phyloP scores from a whole-genome alignment of 2,329 filamentous ascomycete genomes.

The Diaporthe sp. region DNA sequence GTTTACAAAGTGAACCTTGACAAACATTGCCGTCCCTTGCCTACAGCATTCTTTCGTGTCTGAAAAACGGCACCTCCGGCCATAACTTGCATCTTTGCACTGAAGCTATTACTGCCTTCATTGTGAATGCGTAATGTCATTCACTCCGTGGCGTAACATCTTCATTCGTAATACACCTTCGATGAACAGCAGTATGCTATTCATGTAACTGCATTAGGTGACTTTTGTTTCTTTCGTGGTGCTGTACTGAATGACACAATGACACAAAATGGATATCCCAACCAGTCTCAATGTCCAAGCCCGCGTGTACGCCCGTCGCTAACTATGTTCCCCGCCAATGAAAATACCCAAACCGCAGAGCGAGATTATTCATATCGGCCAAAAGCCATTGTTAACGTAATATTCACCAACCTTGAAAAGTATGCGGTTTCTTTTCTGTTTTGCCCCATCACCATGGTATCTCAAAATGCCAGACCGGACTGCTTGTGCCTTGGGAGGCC shows the following conservation, averaged over 20 bases:
- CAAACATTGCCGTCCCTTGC: too few relatives aligned
- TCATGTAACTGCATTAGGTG: too few relatives aligned
- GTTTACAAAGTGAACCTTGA: too few relatives aligned
- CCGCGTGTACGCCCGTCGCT: neutral
- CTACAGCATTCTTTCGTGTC: too few relatives aligned
- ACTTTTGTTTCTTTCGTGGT: too few relatives aligned
- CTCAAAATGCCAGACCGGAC: constrained; percentile 16
- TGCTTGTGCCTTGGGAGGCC: constrained; percentile 3
- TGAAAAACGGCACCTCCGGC: too few relatives aligned
- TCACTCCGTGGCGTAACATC: too few relatives aligned
- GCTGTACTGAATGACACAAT: too few relatives aligned
- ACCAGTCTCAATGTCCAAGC: constrained; percentile 8
- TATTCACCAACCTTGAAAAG: neutral
- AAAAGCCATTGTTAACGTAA: neutral
- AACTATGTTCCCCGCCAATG: constrained; percentile 23
- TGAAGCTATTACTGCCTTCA: too few relatives aligned
- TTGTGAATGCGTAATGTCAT: too few relatives aligned
- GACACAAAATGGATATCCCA: constrained; percentile 9
- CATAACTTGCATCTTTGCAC: too few relatives aligned
- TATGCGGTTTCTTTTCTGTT: neutral
- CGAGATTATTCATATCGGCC: neutral
- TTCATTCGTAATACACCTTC: neutral
- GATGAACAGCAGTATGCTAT: too few relatives aligned
- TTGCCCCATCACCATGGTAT: neutral
- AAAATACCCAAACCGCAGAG: neutral